A percentile compares a stretch with the other conserved stretches of the same genome.
phyloP scores from a whole-genome alignment of 371 early-diverging fungal species.

The Saksenaea oblongispora region DNA sequence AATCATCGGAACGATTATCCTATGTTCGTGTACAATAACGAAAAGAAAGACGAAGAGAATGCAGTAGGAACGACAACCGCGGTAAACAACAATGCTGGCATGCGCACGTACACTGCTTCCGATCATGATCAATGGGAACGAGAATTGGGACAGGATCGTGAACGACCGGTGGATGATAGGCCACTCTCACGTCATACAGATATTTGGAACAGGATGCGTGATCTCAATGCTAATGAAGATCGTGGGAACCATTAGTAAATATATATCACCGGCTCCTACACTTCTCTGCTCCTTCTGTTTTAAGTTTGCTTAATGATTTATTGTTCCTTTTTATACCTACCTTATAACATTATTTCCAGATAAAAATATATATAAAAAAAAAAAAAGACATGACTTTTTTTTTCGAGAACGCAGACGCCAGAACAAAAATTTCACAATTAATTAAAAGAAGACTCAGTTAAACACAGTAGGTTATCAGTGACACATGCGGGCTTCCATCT shows the following conservation, averaged over 20 bases:
- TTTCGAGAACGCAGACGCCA: no score
- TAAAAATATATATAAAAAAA: no score
- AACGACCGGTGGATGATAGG: conserved; percentile 20
- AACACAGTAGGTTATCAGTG: no score
- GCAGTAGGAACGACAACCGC: conserved; percentile 12
- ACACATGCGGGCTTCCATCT: no score
- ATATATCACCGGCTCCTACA: background rate
- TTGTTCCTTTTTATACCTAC: background rate
- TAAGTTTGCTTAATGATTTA: background rate
- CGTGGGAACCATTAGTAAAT: background rate
- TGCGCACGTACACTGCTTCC: conserved; percentile 41
- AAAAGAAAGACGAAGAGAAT: conserved; percentile 23
- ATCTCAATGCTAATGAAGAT: conserved; percentile 16
- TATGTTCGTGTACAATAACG: conserved; percentile 36
- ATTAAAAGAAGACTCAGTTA: no score
- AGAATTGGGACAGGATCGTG: conserved; percentile 21
- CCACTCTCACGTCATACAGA: conserved; percentile 32
- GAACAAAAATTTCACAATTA: no score
- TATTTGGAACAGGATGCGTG: conserved; percentile 43
- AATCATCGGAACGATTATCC: conserved; percentile 34
- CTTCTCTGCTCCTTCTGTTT: background rate
- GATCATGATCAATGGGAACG: conserved; percentile 49
- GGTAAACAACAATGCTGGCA: background rate
- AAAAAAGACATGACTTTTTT: no score
- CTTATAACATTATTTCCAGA: no score